Percentiles rank a stretch among this genome's conserved stretches.
phyloP scores from a whole-genome alignment of 1,139 yeast species.

The Kodamaea plutei region DNA sequence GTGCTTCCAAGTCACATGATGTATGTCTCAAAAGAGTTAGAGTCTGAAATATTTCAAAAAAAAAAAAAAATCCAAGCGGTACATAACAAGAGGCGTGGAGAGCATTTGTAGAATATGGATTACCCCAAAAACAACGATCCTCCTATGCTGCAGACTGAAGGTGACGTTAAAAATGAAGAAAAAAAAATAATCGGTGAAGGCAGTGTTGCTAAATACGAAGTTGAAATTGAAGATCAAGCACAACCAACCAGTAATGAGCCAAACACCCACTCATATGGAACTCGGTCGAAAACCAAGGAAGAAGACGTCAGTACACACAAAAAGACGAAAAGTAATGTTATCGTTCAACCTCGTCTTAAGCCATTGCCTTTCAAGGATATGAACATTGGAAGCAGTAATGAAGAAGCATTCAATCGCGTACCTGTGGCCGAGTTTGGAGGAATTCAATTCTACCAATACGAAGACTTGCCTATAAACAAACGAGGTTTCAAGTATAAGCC shows the following conservation, averaged over 20 bases:
- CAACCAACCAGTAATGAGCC: not conserved
- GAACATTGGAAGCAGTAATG: constrained; percentile 4
- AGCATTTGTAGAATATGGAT: no score
- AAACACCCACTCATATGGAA: constrained; percentile 4
- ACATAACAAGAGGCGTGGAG: no score
- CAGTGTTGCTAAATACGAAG: no score
- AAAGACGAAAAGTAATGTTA: constrained; percentile 30
- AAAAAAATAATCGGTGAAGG: no score
- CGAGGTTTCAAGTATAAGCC: constrained; percentile 81
- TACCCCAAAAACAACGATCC: no score
- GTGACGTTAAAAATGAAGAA: no score
- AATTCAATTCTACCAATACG: constrained; percentile 44
- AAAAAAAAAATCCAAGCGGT: no score
- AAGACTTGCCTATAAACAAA: constrained; percentile 76
- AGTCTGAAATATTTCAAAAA: no score
- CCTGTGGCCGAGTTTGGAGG: constrained; percentile 12
- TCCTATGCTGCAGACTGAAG: no score
- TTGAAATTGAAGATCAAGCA: not conserved
- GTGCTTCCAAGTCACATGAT: no score
- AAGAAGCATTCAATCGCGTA: constrained; percentile 3
- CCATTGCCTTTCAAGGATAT: constrained; percentile 45
- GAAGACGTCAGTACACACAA: constrained; percentile 2
- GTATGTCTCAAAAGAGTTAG: no score
- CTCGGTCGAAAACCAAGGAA: constrained; percentile 6
- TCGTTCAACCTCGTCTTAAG: constrained; percentile 42